Percentiles rank a stretch among this genome's conserved stretches.
phyloP scores from a whole-genome alignment of 169 alveolate species.

The Theileria parva region DNA sequence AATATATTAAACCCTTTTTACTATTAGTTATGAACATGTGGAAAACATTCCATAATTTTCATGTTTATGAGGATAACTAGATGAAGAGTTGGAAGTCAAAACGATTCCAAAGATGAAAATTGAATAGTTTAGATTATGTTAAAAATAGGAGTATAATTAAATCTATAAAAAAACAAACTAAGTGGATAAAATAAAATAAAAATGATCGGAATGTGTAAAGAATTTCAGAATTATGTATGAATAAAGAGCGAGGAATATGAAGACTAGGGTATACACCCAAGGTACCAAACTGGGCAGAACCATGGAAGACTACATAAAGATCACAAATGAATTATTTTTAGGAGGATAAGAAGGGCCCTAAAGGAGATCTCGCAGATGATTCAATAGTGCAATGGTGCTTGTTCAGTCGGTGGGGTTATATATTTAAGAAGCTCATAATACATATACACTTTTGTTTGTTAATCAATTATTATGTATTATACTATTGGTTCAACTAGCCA shows the following conservation, averaged over 20 bases:
- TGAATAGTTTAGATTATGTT: background rate
- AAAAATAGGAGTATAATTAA: background rate
- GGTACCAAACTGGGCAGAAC: background rate
- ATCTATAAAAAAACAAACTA: background rate
- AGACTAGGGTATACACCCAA: background rate
- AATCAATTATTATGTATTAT: conserved; percentile 26
- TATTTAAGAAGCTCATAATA: conserved; percentile 30
- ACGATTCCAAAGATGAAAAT: background rate
- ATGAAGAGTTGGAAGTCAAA: background rate
- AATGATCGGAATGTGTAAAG: background rate
- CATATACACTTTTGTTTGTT: conserved; percentile 1
- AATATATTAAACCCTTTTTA: background rate
- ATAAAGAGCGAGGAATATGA: background rate
- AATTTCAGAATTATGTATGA: background rate
- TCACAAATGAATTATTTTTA: background rate
- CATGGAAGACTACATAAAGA: background rate
- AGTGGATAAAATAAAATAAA: background rate
- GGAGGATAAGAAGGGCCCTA: background rate
- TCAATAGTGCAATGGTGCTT: conserved; percentile 49
- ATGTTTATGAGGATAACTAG: background rate
- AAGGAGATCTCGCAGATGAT: conserved; percentile 23
- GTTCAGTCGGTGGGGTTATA: conserved; percentile 27
- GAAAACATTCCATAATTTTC: background rate
- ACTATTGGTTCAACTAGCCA: conserved; percentile 22
- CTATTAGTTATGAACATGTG: background rate